These are phyloP conservation scores for Candida andamanensis DNA, from an alignment of 805 yeast species.

Conservation along the genomic window DNA sequence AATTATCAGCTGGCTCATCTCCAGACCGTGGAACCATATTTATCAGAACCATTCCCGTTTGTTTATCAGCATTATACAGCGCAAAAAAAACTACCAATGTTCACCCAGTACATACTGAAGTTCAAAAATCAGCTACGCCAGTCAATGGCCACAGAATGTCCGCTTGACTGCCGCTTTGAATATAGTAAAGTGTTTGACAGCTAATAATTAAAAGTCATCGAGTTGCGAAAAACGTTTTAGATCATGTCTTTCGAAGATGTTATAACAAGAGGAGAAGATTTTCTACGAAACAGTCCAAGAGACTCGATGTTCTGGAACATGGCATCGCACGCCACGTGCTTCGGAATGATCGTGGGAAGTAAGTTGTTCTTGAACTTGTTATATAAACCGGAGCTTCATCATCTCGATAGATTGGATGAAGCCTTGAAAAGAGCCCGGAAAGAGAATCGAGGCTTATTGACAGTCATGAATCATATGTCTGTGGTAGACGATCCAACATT, in stretches of 20 bases:
- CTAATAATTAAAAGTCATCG: too few relatives aligned
- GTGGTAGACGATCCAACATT: slow-evolving; percentile 87
- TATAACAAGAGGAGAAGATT: slow-evolving; percentile 66
- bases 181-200: too few relatives aligned
- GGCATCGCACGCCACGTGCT: slow-evolving; percentile 64
- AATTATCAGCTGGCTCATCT: slow-evolving; percentile 11
- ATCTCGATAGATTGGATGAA: slow-evolving; percentile 57
- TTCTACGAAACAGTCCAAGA: slow-evolving; percentile 60
- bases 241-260: slow-evolving; percentile 68
- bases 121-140: too few relatives aligned
- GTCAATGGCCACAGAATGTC: too few relatives aligned
- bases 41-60: slow-evolving; percentile 1
- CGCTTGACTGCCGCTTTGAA: too few relatives aligned
- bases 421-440: slow-evolving; percentile 58
- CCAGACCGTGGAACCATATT: not conserved
- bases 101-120: too few relatives aligned
- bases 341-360: slow-evolving; percentile 58
- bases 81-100: not conserved
- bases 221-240: not conserved
- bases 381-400: slow-evolving; percentile 59
- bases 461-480: slow-evolving; percentile 92
- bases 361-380: slow-evolving; percentile 55
- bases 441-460: slow-evolving; percentile 72
- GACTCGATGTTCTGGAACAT: slow-evolving; percentile 55
- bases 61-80: slow-evolving; percentile 3